Percentiles rank a stretch among this genome's conserved stretches.
Evolutionary conservation across 768 basidiomycete species (phyloP).

Genomic region (Leccinum truebloodii): DNA sequence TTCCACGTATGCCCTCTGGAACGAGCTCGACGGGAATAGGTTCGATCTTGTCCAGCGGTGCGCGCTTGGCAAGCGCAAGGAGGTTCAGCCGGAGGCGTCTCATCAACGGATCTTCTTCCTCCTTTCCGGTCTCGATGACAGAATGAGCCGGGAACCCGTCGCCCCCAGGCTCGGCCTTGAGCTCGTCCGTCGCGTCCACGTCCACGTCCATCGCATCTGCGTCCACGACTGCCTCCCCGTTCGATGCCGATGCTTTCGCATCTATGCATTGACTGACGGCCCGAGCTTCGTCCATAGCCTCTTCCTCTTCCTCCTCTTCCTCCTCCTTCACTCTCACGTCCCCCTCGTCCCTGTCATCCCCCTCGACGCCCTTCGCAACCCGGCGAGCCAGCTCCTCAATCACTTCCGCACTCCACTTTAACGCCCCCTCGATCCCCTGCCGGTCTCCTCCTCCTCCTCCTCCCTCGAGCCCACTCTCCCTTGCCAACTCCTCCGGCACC

Average conservation of each 20-base stretch:
- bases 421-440: constrained; percentile 36
- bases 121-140: background rate
- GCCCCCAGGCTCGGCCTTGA: background rate
- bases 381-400: constrained; percentile 42
- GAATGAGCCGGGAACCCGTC: background rate
- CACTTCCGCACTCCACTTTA: constrained; percentile 56
- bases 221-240: too few species aligned
- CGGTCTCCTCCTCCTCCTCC: constrained; percentile 39
- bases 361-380: background rate
- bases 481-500: constrained; percentile 41
- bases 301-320: constrained; percentile 18
- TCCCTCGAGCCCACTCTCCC: constrained; percentile 30
- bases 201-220: background rate
- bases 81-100: constrained; percentile 70
- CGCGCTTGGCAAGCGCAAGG: constrained; percentile 74
- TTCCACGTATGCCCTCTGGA: constrained; percentile 61
- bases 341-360: background rate
- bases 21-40: constrained; percentile 63
- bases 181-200: constrained; percentile 20
- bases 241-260: background rate
- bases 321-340: constrained; percentile 1
- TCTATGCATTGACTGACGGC: background rate
- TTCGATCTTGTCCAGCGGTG: constrained; percentile 72
- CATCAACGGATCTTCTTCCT: constrained; percentile 55
- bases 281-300: constrained; percentile 6